A percentile compares a stretch with the other conserved stretches of the same genome.
These are phyloP conservation scores for Claviceps monticola DNA, from an alignment of 2,329 filamentous ascomycete genomes.

Conservation along the genomic window DNA sequence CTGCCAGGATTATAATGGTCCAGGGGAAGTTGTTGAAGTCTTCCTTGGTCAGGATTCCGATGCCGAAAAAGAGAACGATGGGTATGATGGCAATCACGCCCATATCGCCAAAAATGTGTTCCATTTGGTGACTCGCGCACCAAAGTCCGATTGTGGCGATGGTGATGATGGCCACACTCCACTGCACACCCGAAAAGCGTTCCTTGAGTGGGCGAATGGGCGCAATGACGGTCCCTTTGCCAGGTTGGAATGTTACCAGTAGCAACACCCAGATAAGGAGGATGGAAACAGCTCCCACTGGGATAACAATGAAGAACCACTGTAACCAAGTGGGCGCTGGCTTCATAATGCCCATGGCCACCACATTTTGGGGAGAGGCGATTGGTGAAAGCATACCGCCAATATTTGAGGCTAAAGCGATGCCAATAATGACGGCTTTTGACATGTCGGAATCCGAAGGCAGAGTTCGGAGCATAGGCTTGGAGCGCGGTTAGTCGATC, in stretches of 20 bases:
- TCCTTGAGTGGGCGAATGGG: constrained; percentile 85
- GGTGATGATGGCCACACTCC: constrained; percentile 80
- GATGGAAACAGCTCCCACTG: constrained; percentile 81
- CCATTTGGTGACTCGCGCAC: constrained; percentile 84
- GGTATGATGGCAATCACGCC: constrained; percentile 95
- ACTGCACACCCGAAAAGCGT: constrained; percentile 75
- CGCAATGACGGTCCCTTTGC: constrained; percentile 74
- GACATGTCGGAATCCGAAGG: constrained; percentile 84
- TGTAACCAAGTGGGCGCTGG: constrained; percentile 83
- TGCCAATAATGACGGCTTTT: constrained; percentile 88
- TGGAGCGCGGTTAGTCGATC: background rate
- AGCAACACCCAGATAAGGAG: constrained; percentile 80
- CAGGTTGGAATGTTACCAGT: constrained; percentile 71
- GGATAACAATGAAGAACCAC: constrained; percentile 94
- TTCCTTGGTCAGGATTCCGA: constrained; percentile 91
- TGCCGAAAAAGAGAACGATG: constrained; percentile 90
- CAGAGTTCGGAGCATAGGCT: constrained; percentile 89
- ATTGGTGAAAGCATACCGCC: constrained; percentile 95
- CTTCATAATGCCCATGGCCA: constrained; percentile 90
- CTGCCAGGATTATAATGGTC: constrained; percentile 98
- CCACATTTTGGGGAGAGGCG: constrained; percentile 92
- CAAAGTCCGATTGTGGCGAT: constrained; percentile 75
- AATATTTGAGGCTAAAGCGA: constrained; percentile 88
- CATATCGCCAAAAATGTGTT: constrained; percentile 89
- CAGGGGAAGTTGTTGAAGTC: constrained; percentile 99